Evolutionary conservation across 176 grass and related monocot genomes (phyloP).

Genomic region (barley (Hordeum vulgare)): DNA sequence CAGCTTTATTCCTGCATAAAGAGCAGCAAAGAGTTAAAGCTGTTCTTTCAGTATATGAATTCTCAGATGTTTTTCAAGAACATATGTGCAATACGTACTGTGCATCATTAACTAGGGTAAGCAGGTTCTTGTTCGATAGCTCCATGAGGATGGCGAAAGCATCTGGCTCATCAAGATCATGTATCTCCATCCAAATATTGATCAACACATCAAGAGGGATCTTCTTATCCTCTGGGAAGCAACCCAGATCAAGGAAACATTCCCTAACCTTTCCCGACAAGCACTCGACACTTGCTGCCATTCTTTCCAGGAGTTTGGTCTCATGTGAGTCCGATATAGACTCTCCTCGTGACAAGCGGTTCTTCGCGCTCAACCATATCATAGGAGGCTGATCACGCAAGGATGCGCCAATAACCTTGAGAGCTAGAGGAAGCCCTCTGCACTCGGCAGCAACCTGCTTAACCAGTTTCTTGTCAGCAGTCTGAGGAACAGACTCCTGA

Average conservation of each 20-base stretch:
- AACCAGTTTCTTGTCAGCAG: conserved; percentile 82
- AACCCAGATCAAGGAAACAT: conserved; percentile 94
- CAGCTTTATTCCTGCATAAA: conserved; percentile 67
- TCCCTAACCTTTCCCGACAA: conserved; percentile 69
- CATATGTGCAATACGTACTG: conserved; percentile 48
- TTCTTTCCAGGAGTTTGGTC: conserved; percentile 73
- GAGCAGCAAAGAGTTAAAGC: not conserved
- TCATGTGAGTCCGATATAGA: conserved; percentile 85
- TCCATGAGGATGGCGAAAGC: conserved; percentile 85
- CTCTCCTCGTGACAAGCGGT: conserved; percentile 77
- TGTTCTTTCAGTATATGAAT: not conserved
- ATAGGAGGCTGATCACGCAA: conserved; percentile 75
- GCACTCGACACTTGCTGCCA: conserved; percentile 76
- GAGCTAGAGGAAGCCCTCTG: conserved; percentile 88
- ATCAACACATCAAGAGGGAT: conserved; percentile 90
- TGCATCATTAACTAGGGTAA: conserved; percentile 90
- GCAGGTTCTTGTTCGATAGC: conserved; percentile 78
- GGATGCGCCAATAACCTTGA: conserved; percentile 85
- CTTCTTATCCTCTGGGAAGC: conserved; percentile 96
- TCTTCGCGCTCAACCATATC: conserved; percentile 95
- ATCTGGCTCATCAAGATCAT: conserved; percentile 87
- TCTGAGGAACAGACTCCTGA: conserved; percentile 46
- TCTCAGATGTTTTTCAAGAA: conserved; percentile 11
- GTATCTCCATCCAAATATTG: conserved; percentile 95
- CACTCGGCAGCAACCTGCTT: conserved; percentile 90